Evolutionary conservation across 2,329 filamentous ascomycete species (phyloP), one percentile per base, ranked within the genome.

Genomic region (Cyphellophora attinorum): DNA sequence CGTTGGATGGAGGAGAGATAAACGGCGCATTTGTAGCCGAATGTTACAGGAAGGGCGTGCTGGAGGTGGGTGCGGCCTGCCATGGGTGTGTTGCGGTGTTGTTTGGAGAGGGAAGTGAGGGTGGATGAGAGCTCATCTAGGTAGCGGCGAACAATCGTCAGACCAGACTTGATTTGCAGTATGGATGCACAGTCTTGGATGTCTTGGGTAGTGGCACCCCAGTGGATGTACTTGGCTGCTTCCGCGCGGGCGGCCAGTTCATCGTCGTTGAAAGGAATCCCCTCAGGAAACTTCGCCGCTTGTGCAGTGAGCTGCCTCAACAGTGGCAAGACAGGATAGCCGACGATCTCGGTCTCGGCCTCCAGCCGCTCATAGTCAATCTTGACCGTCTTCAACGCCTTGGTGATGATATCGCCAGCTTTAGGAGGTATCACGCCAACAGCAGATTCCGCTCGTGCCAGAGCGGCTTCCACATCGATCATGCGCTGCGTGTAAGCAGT

Each of bases 141-240:
- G 3, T 65, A 56, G 4, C 53, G 47, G 39, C 69, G 60, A 3
- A 74, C 59, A 11, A 74, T 59, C 1, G 53, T 50, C 11, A 75
- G 51, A 0, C 69, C 70, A 10, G 59, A 44, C 27, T 68, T 65
- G 50, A 73, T 70, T 43, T 74, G 71, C 6, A 75, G 46, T 1
- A 72, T 55, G 10, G 61, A 65, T 0, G 70, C 71, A 0, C 65
- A 54, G 41, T 74, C 71, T 70, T 73, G 74, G 38, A 74, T 73
- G 43, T 75, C 70, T 42, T 75, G 71, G 0, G 71, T 75, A 0
- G 71, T 74, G 2, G 70, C 69, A 6, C 71, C 71, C 70, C 70
- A 74, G 47, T 74, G 70, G 8, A 74, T 62, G 44, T 70, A 74
- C 39, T 61, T 58, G n/a, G 51, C 58, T 10, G 33, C 33, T 5